Conservation (phyloP, 495 filamentous ascomycete species). For the Jackrogersella minutella region DNA sequence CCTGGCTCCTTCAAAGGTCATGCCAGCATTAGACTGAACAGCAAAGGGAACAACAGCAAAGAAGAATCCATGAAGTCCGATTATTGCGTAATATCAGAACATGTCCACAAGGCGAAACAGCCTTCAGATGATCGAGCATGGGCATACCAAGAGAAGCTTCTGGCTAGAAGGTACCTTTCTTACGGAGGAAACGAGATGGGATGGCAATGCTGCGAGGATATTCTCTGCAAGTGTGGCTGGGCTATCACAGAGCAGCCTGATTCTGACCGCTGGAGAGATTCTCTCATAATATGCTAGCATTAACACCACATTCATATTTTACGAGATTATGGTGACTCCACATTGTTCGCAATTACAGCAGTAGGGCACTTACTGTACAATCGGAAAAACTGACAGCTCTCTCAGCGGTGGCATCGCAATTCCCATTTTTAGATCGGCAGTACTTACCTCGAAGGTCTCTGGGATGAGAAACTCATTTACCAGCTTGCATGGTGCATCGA, state of each 20-base stretch:
- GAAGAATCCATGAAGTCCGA: background rate
- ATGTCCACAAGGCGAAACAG: background rate
- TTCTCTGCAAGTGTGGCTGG: background rate
- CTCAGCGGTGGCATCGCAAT: background rate
- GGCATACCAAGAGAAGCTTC: constrained; percentile 1
- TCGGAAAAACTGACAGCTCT: background rate
- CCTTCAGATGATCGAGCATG: background rate
- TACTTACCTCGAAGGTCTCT: background rate
- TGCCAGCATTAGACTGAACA: background rate
- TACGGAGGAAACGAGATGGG: background rate
- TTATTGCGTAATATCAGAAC: background rate
- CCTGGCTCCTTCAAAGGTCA: background rate
- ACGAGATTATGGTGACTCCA: background rate
- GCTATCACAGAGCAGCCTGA: background rate
- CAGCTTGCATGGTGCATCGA: background rate
- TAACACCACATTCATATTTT: no score
- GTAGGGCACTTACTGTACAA: background rate
- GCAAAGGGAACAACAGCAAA: no score
- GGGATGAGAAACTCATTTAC: background rate
- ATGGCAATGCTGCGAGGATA: background rate
- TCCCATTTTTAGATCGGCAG: background rate
- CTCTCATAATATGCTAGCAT: background rate
- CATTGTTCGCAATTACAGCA: background rate
- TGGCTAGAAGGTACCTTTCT: background rate
- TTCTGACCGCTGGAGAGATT: background rate